Conservation (phyloP, 805 yeast genomes). For the Metschnikowia koreensis region DNA sequence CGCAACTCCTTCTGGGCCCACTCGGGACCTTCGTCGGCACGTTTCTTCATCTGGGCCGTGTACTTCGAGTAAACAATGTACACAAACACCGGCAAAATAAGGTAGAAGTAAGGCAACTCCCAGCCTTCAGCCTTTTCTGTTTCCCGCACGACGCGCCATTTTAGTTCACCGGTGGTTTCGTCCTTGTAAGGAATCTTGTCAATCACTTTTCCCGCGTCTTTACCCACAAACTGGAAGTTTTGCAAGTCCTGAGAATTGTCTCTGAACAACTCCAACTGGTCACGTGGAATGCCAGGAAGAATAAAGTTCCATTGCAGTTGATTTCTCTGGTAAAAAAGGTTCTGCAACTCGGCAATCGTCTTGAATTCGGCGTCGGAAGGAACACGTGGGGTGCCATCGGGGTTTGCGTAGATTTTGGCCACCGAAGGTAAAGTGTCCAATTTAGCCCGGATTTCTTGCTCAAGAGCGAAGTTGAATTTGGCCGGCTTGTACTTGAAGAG, state of each 20-base stretch:
- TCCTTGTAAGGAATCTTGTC: slow-evolving; percentile 85
- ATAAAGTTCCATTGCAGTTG: slow-evolving; percentile 50
- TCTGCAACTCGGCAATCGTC: slow-evolving; percentile 67
- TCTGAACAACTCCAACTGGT: slow-evolving; percentile 53
- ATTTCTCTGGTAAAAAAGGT: slow-evolving; percentile 55
- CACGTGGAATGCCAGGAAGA: slow-evolving; percentile 48
- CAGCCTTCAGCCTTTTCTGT: slow-evolving; percentile 77
- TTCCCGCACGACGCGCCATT: slow-evolving; percentile 75
- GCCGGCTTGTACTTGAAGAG: slow-evolving; percentile 38
- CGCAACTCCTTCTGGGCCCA: slow-evolving; percentile 86
- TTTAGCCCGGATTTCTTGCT: slow-evolving; percentile 59
- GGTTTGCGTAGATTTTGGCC: slow-evolving; percentile 64
- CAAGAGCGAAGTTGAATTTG: slow-evolving; percentile 47
- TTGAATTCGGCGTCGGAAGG: slow-evolving; percentile 72
- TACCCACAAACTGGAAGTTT: slow-evolving; percentile 51
- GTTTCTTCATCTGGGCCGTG: slow-evolving; percentile 41
- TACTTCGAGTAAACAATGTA: slow-evolving; percentile 51
- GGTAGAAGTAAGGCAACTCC: slow-evolving; percentile 72
- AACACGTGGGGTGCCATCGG: slow-evolving; percentile 70
- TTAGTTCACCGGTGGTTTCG: slow-evolving; percentile 71
- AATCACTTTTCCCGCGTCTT: slow-evolving; percentile 56
- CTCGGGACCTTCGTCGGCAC: slow-evolving; percentile 49
- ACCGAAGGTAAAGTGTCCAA: slow-evolving; percentile 64
- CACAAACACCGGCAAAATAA: slow-evolving; percentile 68
- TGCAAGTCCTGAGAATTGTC: slow-evolving; percentile 62